A percentile compares a stretch with the other conserved stretches of the same genome.
Evolutionary conservation across 2,329 filamentous ascomycete genomes (phyloP).

Genomic region (Teratosphaeria nubilosa): DNA sequence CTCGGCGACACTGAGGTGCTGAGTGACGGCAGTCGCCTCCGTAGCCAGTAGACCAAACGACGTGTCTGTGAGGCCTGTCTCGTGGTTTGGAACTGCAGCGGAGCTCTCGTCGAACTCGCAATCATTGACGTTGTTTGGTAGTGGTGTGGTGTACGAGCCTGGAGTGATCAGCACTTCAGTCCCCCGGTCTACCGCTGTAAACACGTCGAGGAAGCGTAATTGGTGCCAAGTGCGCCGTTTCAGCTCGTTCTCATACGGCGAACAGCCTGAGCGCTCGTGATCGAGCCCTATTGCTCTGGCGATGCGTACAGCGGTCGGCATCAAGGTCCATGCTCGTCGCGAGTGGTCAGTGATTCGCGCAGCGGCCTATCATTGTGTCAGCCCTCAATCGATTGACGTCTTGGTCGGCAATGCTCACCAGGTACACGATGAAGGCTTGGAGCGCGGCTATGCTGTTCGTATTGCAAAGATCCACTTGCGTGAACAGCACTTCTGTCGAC

Average conservation of each 20-base stretch:
- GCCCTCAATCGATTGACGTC: not conserved
- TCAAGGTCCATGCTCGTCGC: conserved; percentile 22
- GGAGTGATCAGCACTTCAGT: conserved; percentile 17
- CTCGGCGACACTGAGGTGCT: conserved; percentile 10
- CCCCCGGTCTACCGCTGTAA: conserved; percentile 21
- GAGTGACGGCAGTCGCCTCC: conserved; percentile 6
- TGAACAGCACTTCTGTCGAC: conserved; percentile 20
- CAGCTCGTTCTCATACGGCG: conserved; percentile 22
- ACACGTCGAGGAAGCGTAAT: conserved; percentile 23
- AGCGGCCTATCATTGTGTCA: not conserved
- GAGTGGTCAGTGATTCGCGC: conserved; percentile 17
- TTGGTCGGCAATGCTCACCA: conserved; percentile 10
- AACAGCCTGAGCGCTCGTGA: conserved; percentile 13
- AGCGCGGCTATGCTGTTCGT: conserved; percentile 23
- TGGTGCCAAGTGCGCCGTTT: conserved; percentile 23
- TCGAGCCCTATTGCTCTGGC: conserved; percentile 24
- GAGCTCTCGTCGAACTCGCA: conserved; percentile 19
- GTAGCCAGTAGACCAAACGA: conserved; percentile 10
- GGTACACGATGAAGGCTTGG: conserved; percentile 20
- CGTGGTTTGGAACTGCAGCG: conserved; percentile 10
- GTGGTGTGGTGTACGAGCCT: conserved; percentile 13
- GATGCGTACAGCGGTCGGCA: conserved; percentile 22
- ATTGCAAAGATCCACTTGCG: conserved; percentile 23
- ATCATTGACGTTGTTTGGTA: conserved; percentile 24
- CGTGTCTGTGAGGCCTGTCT: conserved; percentile 21